Base-by-base conservation (phyloP, 257 asterid species). In the Ballota nigra region DNA sequence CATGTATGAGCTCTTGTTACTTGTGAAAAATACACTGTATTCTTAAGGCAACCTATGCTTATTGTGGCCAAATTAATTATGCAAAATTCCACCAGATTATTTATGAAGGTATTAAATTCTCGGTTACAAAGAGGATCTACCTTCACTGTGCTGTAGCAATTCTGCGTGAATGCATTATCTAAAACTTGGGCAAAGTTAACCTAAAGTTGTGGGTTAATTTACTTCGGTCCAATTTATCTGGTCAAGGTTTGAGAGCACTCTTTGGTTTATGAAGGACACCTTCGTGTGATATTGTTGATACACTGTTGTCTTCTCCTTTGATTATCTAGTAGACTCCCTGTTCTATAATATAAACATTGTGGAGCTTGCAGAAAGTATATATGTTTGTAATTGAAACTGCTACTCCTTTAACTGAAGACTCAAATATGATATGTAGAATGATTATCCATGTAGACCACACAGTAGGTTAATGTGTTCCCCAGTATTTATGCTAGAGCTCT, bases 1-100 rank as follows among this genome's bases (percentile, higher is more conserved):
- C 64, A 59, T 47, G 57, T 9, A 51, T 10, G 71, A 69, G 73
- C 56, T 75, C 56, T 36, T 45, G 68, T 49, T 68, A 45, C 62
- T 66, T 47, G 64, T 51, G 69, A 15, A 26, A 61, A 16, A n/a
- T 22, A 12, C 31, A 12, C 24, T 18, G 57, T 9, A 63, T 13
- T 47, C 8, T 2, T 31, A 53, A 31, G 60, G 19, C 60, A 28
- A 43, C 5, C 13, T 38, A 3, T 23, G 57, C 71, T 40, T 18
- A 52, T 34, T 18, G 64, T 45, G 12, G 59, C 26, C 28, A 63
- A 34, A 61, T 3, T 19, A 26, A 19, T 33, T 68, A 29, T n/a
- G 7, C 8, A 41, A 55, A 45, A 11, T 41, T 34, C 34, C 8
- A 12, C 8, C 57, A 24, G 51, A 22, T 38, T 20, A 47, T 68